Base-by-base conservation (phyloP, 2,329 filamentous ascomycete species). In the Neurospora crassa region DNA sequence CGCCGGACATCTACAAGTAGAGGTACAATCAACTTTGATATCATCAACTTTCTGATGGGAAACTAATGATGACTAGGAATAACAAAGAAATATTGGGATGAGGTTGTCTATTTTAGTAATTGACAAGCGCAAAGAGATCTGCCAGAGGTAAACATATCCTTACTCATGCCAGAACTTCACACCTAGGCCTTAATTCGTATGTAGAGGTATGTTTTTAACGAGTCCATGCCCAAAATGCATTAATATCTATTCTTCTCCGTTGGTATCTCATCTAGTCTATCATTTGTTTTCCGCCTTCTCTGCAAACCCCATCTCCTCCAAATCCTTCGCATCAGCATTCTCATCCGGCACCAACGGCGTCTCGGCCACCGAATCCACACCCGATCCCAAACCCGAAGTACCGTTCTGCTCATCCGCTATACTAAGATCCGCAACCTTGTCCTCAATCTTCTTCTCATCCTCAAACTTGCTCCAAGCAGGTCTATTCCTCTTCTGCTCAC, bases 401-500 rank as follows among this genome's bases (percentile, higher is more conserved):
- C 80, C 16, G 80, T 76, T 29, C 2, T 72, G 73, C 8, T 75
- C 78, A 12, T 74, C 78, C 8, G 76, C 76, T 6, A 72, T 76
- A n/a, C 76, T 81, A 1, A 82, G 84, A 41, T 83, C 82, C 5
- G 77, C 76, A 34, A 79, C 78, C 47, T 77, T 75, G 0, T 74
- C 59, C 24, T 40, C 45, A 37, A 53, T 34, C 2, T 70, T 47
- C 10, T 76, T 81, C 24, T 18, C 67, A 37, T 68, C 72, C n/a
- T 74, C 78, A 40, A 91, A 82, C 71, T 86, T 74, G 24, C 68
- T 86, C 63, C 87, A 87, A 84, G 90, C 96, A 1, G 87, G 85
- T 14, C 89, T 85, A 45, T 87, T 85, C 78, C 94, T 94, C 75
- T 90, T 90, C 79, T 86, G 91, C 40, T 87, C 85, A 68, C 89